Evolutionary conservation across 352 stramenopile genomes (phyloP).

Genomic region (Globisporangium viniferum): DNA sequence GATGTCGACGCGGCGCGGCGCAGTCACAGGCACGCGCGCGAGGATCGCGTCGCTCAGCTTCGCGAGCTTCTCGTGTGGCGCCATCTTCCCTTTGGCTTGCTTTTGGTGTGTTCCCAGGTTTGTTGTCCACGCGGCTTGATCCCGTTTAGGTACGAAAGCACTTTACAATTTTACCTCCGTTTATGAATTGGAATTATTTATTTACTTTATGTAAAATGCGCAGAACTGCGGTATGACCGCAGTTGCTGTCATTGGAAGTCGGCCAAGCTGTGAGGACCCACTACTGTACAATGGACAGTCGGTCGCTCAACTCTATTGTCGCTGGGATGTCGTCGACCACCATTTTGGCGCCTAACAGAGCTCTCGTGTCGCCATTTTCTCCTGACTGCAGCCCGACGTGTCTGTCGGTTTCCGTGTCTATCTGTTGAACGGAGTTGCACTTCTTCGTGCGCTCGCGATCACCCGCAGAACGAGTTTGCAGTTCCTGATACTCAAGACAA

Average conservation of each 20-base stretch:
- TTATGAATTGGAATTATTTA: too few species aligned
- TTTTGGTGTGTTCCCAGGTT: not conserved
- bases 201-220: too few species aligned
- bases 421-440: not conserved
- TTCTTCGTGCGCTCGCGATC: too few species aligned
- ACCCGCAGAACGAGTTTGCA: too few species aligned
- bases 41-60: conserved; percentile 9
- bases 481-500: too few species aligned
- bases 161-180: too few species aligned
- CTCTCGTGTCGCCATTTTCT: not conserved
- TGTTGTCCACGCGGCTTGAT: not conserved
- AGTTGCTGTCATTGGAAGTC: too few species aligned
- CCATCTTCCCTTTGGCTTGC: not conserved
- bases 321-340: not conserved
- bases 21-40: not conserved
- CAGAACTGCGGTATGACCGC: too few species aligned
- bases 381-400: not conserved
- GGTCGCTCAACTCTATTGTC: not conserved
- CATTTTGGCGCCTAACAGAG: not conserved
- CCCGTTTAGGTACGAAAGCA: too few species aligned
- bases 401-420: not conserved
- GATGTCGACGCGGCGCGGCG: not conserved
- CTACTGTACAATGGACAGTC: not conserved
- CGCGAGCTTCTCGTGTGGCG: not conserved
- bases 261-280: too few species aligned